Conservation (phyloP, 257 asterid genomes). For the Buddleja alternifolia region DNA sequence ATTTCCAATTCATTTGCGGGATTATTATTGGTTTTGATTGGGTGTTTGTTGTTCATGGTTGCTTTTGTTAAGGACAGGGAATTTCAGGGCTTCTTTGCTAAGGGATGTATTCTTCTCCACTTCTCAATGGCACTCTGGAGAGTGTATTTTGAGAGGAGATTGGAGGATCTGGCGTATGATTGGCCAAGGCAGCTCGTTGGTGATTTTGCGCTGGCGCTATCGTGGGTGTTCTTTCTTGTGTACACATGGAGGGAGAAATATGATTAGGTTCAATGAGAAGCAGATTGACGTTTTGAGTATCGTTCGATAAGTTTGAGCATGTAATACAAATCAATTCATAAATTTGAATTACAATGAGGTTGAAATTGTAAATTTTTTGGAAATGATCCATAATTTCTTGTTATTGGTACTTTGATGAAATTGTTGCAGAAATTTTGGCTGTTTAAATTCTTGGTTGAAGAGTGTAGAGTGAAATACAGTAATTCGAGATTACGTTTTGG, state of each 20-base stretch:
- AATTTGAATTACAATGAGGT: too few species aligned
- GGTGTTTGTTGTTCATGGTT: constrained; percentile 66
- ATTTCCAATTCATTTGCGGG: constrained; percentile 68
- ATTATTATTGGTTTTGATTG: constrained; percentile 58
- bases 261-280: constrained; percentile 35
- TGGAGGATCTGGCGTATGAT: constrained; percentile 68
- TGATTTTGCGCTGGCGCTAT: constrained; percentile 62
- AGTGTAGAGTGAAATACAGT: too few species aligned
- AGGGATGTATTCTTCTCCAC: constrained; percentile 61
- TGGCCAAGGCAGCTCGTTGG: constrained; percentile 74
- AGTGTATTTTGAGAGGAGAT: constrained; percentile 62
- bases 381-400: too few species aligned
- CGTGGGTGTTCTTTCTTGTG: constrained; percentile 71
- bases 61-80: constrained; percentile 69
- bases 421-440: too few species aligned
- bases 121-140: constrained; percentile 68
- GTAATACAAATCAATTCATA: background rate
- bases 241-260: constrained; percentile 72
- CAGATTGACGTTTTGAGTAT: background rate
- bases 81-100: constrained; percentile 65
- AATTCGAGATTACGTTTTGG: too few species aligned
- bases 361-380: too few species aligned
- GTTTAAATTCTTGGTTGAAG: too few species aligned
- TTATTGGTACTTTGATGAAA: too few species aligned
- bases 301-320: background rate